Percentiles rank a stretch among this genome's conserved stretches.
phyloP scores from a whole-genome alignment of 345 rosid species.

The Arabidopsis thaliana region DNA sequence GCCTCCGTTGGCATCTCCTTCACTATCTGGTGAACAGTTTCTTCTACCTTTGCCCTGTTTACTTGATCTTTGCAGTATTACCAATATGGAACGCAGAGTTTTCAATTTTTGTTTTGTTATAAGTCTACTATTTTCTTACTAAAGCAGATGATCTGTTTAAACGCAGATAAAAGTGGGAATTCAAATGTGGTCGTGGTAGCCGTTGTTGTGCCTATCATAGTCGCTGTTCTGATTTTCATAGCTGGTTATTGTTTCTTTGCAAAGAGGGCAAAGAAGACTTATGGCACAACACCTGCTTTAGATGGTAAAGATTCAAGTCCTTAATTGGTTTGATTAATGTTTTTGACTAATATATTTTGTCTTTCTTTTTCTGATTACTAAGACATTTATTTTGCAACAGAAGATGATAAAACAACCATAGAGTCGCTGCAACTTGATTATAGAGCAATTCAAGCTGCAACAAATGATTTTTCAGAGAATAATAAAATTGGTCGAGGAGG shows the following conservation, averaged over 20 bases:
- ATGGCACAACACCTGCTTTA: slow-evolving; percentile 22
- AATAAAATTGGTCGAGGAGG: slow-evolving; percentile 75
- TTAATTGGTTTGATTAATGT: background rate
- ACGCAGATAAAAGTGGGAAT: slow-evolving; percentile 44
- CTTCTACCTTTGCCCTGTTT: too few relatives aligned
- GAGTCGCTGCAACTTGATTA: slow-evolving; percentile 58
- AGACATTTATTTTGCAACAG: slow-evolving; percentile 26
- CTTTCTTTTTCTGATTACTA: background rate
- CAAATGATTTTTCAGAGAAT: slow-evolving; percentile 49
- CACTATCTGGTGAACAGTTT: too few relatives aligned
- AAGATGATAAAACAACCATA: slow-evolving; percentile 40
- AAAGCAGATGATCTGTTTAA: background rate
- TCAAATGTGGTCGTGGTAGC: slow-evolving; percentile 45
- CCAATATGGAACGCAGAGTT: too few relatives aligned
- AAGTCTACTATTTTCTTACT: too few relatives aligned
- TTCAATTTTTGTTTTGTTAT: too few relatives aligned
- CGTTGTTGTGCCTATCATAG: slow-evolving; percentile 44
- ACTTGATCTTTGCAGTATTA: too few relatives aligned
- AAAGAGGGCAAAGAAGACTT: slow-evolving; percentile 44
- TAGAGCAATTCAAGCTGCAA: slow-evolving; percentile 51
- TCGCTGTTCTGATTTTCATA: slow-evolving; percentile 38
- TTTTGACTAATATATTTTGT: background rate
- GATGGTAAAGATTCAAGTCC: slow-evolving; percentile 41
- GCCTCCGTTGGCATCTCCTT: background rate
- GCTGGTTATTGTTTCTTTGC: slow-evolving; percentile 47